Base-by-base conservation (phyloP, 306 rosid species). In the Lotus japonicus region DNA sequence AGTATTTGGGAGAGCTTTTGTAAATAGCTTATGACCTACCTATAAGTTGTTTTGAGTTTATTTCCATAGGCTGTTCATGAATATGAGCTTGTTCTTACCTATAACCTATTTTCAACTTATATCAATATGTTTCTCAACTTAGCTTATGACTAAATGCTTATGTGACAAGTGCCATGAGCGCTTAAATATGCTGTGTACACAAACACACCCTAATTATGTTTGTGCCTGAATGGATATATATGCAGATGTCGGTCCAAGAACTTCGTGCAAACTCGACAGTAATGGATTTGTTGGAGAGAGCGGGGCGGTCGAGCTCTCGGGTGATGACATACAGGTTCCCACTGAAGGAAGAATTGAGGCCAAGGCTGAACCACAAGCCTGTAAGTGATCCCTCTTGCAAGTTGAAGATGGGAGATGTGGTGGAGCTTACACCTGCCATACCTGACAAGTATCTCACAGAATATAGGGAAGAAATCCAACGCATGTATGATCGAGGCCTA, bases 221-320 rank as follows among this genome's bases (percentile, higher is more conserved):
- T n/a, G 26, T 63, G 44, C 50, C 36, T 58, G 45, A 44, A 28
- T 58, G 71, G 21, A 36, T 45, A 15, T 26, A 1, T 44, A 15
- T 83, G 74, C 92, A 95, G 99, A 95, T 90, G 99, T 90, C 99
- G 7, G 99, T 95, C 17, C 99, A 95, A 71, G 99, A 95, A 72
- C 83, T 90, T 21, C 63, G 88, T n/a, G 87, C 90, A 21, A 84
- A 88, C 77, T 82, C 92, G 0, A 88, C 97, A 0, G 66, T 95
- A 12, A 75, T 82, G 84, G 83, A 90, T 78, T 80, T 95, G 70
- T 41, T 95, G 80, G 89, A 87, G 76, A 81, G 87, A 62, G 81
- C 75, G 0, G 96, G 95, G 49, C 60, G 89, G 9, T 92, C 95
- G 64, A 81, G 95, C 86, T 67, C 72, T 3, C 85, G 88, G 70